Conservation (phyloP, 768 basidiomycete genomes). For the Lactarius vividus region DNA sequence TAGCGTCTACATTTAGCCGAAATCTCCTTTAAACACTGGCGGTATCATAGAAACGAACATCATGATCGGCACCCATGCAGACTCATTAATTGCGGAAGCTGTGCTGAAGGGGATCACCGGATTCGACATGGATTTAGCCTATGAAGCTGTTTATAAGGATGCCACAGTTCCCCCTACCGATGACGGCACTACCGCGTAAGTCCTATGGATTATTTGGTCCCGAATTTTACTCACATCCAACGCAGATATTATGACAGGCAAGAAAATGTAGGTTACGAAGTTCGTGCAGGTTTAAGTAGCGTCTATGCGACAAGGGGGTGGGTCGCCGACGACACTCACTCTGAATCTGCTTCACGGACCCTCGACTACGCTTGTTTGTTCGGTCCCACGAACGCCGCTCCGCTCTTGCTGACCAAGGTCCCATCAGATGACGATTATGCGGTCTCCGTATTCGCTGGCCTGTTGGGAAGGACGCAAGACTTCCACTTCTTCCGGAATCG, state of each 20-base stretch:
- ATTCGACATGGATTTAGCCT: conserved; percentile 63
- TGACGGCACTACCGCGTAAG: conserved; percentile 53
- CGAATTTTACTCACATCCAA: conserved; percentile 13
- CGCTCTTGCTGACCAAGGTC: neutral
- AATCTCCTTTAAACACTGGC: neutral
- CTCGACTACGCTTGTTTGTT: conserved; percentile 72
- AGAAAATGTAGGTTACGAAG: conserved; percentile 80
- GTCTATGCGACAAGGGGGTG: conserved; percentile 68
- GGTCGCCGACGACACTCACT: conserved; percentile 77
- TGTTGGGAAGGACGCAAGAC: conserved; percentile 50
- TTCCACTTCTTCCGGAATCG: conserved; percentile 55
- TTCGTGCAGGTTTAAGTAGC: conserved; percentile 70
- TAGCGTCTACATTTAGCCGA: neutral
- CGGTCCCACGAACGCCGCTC: neutral
- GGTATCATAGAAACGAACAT: conserved; percentile 65
- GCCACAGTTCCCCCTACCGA: conserved; percentile 58
- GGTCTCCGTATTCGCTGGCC: conserved; percentile 56
- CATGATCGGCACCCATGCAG: conserved; percentile 82
- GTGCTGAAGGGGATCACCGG: conserved; percentile 61
- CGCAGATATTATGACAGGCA: conserved; percentile 67
- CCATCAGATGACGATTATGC: conserved; percentile 73
- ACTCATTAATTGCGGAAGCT: conserved; percentile 73
- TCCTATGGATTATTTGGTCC: conserved; percentile 7
- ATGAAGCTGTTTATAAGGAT: conserved; percentile 74
- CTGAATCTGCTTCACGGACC: conserved; percentile 75